Conservation (phyloP, 176 grass and related monocot genomes). For the Carex littledalei region DNA sequence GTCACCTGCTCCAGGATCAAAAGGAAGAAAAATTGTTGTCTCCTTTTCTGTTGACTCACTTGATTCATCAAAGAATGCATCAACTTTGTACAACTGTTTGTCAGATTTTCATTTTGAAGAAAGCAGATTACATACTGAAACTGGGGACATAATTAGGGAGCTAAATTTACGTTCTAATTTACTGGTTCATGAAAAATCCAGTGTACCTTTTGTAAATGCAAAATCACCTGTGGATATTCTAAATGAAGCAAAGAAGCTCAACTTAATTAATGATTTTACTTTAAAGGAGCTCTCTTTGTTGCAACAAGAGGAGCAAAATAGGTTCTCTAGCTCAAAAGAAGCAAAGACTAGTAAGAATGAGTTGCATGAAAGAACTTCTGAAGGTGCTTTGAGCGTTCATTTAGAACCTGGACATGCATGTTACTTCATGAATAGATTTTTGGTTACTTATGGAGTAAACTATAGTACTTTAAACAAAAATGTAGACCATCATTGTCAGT, state of each 20-base stretch:
- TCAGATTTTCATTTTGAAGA: slow-evolving; percentile 33
- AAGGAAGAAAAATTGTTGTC: slow-evolving; percentile 74
- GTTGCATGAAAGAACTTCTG: slow-evolving; percentile 17
- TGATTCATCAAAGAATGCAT: slow-evolving; percentile 37
- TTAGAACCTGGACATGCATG: slow-evolving; percentile 61
- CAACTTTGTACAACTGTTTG: slow-evolving; percentile 42
- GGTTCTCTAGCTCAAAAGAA: slow-evolving; percentile 41
- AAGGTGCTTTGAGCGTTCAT: slow-evolving; percentile 22
- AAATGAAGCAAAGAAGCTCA: slow-evolving; percentile 65
- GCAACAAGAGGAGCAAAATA: slow-evolving; percentile 51
- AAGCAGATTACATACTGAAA: slow-evolving; percentile 33
- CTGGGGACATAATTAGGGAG: slow-evolving; percentile 47
- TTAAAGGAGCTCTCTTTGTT: slow-evolving; percentile 50
- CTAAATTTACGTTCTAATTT: slow-evolving; percentile 33
- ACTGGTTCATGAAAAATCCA: slow-evolving; percentile 26
- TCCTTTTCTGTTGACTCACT: slow-evolving; percentile 62
- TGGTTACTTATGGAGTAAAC: slow-evolving; percentile 61
- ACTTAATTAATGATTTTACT: slow-evolving; percentile 50
- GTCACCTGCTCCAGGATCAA: slow-evolving; percentile 69
- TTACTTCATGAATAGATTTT: slow-evolving; percentile 72
- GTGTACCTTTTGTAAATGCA: slow-evolving; percentile 40
- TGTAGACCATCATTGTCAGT: slow-evolving; percentile 35
- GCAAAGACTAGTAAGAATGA: slow-evolving; percentile 17
- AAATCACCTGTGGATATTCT: slow-evolving; percentile 66
- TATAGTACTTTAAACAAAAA: slow-evolving; percentile 29